phyloP scores from a whole-genome alignment of 345 rosid species.

The Eucalyptus polybractea region DNA sequence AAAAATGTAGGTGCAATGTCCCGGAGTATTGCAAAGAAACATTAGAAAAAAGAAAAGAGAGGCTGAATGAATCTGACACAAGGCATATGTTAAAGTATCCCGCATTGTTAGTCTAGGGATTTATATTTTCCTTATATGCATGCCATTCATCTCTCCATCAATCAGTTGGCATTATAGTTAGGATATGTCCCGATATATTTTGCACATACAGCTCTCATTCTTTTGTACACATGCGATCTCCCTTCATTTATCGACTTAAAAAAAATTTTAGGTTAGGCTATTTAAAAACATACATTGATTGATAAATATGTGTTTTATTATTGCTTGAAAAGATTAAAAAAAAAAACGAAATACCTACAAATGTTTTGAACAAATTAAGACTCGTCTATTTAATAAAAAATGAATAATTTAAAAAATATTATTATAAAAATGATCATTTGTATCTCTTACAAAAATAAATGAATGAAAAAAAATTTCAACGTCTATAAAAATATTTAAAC shows the following conservation, averaged over 20 bases:
- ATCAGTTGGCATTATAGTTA: background rate
- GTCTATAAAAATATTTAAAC: background rate
- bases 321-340: background rate
- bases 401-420: too few relatives aligned
- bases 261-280: background rate
- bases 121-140: background rate
- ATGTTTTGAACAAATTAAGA: background rate
- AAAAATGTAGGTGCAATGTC: background rate
- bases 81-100: background rate
- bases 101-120: background rate
- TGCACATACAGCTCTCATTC: rapidly evolving
- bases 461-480: background rate
- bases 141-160: background rate
- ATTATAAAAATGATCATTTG: background rate
- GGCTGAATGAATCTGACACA: background rate
- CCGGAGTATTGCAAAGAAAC: background rate
- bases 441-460: background rate
- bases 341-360: background rate
- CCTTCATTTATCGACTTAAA: background rate
- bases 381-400: background rate
- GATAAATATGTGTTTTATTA: background rate
- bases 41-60: background rate
- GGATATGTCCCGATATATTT: background rate
- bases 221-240: background rate
- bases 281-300: background rate